A percentile compares a stretch with the other conserved stretches of the same genome.
These are phyloP conservation scores for Lactarius tabidus DNA, from an alignment of 768 basidiomycete species.

Conservation along the genomic window DNA sequence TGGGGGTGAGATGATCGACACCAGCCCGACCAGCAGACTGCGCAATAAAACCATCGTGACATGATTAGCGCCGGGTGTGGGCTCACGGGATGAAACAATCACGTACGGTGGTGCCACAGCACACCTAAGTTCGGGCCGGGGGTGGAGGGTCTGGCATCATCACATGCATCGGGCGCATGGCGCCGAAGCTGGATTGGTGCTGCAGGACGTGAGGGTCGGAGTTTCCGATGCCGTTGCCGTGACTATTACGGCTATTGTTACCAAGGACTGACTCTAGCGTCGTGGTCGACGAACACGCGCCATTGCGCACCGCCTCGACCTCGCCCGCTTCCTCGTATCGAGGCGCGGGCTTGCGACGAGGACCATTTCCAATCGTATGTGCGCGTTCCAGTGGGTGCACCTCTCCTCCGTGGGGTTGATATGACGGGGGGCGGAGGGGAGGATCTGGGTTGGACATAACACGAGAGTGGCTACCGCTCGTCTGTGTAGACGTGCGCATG, in stretches of 20 bases:
- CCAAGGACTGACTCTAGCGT: conserved; percentile 25
- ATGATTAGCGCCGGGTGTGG: not conserved
- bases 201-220: conserved; percentile 23
- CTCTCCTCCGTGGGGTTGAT: conserved; percentile 3
- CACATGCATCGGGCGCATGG: conserved; percentile 30
- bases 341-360: conserved; percentile 26
- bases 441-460: not conserved
- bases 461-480: not conserved
- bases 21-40: conserved; percentile 26
- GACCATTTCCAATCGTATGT: not conserved
- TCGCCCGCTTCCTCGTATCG: conserved; percentile 13
- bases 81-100: not conserved
- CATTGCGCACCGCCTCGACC: not conserved
- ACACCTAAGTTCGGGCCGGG: not conserved
- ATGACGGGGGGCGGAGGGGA: not conserved
- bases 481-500: conserved; percentile 13
- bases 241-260: not conserved
- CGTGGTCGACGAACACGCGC: conserved; percentile 25
- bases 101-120: conserved; percentile 1
- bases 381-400: conserved; percentile 19
- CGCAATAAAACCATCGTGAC: not conserved
- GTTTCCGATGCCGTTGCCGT: conserved; percentile 13
- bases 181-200: conserved; percentile 34
- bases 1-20: not conserved
- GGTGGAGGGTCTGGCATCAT: conserved; percentile 32